Evolutionary conservation across 345 rosid species (phyloP), one percentile per base, ranked within the genome.

Genomic region (Excoecaria agallocha): DNA sequence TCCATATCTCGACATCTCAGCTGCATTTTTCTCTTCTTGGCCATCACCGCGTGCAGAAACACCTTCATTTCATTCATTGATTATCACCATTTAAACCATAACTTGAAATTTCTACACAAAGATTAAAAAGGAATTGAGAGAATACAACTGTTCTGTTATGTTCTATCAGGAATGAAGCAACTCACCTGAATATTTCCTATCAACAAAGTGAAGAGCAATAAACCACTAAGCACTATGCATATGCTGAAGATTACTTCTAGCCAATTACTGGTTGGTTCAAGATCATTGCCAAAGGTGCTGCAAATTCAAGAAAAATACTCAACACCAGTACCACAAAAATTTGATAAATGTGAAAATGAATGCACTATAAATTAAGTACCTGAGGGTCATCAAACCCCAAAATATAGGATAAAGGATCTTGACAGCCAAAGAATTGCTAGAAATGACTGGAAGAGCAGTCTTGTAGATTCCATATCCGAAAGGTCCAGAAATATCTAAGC

Each of bases 321-420:
- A 30, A 30, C 2, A 30, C 30, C 2, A 30, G 30, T 30, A 30
- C 30, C 1, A 30, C 30, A 30, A 30, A 30, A 30, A 30, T 30
- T 30, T 30, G 30, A 30, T 11, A 19, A 1, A 9, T 41, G 46
- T 48, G 0, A 0, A 41, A 17, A 2, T 46, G 55, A 8, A 38
- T 30, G 11, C 35, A 54, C 70, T 30, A 30, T 30, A 30, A 30
- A 30, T 30, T 30, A 30, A 30, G 30, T 80, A 93, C 98, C 98
- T 91, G 76, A 91, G 94, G 69, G 93, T 90, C 91, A 93, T 81
- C 39, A 93, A 72, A 0, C 98, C 98, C 98, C 98, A 93, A 76
- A 93, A 91, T 43, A 93, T 91, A 59, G 97, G 98, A 75, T 93
- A 90, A 43, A 91, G 93, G 57, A 90, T 85, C 81, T 87, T 91